These are phyloP conservation scores for Saturnispora sanitii DNA, from an alignment of 805 yeast genomes.

Conservation along the genomic window DNA sequence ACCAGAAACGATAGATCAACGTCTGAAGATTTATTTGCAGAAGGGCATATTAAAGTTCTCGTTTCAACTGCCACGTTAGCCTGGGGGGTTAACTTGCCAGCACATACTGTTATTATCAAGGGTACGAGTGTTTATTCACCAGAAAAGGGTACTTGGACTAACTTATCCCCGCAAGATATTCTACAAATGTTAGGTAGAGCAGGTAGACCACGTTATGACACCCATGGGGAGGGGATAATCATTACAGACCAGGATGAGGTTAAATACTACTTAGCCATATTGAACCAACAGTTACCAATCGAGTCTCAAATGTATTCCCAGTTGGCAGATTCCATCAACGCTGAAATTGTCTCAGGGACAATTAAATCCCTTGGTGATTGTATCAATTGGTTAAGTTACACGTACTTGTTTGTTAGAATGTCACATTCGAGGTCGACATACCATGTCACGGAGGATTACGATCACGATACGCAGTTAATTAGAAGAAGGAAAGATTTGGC, in stretches of 20 bases:
- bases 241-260: constrained; percentile 81
- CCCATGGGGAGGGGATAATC: constrained; percentile 86
- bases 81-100: constrained; percentile 96
- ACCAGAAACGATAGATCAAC: constrained; percentile 60
- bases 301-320: constrained; percentile 75
- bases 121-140: constrained; percentile 95
- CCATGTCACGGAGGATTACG: constrained; percentile 60
- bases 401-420: constrained; percentile 78
- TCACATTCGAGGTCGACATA: constrained; percentile 60
- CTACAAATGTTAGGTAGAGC: constrained; percentile 98
- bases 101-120: constrained; percentile 85
- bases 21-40: constrained; percentile 82
- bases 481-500: constrained; percentile 55
- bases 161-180: constrained; percentile 89
- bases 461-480: constrained; percentile 37
- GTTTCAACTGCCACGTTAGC: constrained; percentile 92
- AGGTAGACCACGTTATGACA: constrained; percentile 91
- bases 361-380: constrained; percentile 54
- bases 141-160: constrained; percentile 79
- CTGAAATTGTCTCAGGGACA: constrained; percentile 73
- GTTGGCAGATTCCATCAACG: constrained; percentile 70
- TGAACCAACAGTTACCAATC: constrained; percentile 85
- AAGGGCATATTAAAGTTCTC: constrained; percentile 71
- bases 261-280: constrained; percentile 80
- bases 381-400: constrained; percentile 68